These are phyloP conservation scores for Hymenoscyphus linearis DNA, from an alignment of 2,329 filamentous ascomycete species.

Conservation along the genomic window DNA sequence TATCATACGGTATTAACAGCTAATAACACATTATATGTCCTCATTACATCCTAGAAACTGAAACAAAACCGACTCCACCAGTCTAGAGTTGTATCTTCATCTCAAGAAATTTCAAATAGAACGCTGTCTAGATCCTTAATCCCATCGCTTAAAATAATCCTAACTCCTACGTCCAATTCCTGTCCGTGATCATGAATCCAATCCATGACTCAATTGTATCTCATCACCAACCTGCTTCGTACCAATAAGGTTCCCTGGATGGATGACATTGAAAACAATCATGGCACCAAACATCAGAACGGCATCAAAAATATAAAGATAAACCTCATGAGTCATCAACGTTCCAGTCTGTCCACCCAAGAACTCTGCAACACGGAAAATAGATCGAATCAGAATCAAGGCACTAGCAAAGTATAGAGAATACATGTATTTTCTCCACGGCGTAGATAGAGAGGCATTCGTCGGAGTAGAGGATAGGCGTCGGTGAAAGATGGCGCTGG, in stretches of 20 bases:
- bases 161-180: neutral
- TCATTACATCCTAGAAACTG: neutral
- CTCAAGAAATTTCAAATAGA: neutral
- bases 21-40: too few relatives aligned
- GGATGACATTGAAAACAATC: constrained; percentile 33
- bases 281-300: constrained; percentile 38
- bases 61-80: neutral
- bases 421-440: constrained; percentile 34
- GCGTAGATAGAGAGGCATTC: neutral
- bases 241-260: constrained; percentile 31
- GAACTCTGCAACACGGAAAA: constrained; percentile 47
- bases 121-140: neutral
- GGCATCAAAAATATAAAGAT: constrained; percentile 43
- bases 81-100: neutral
- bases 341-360: constrained; percentile 39
- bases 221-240: neutral
- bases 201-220: constrained; percentile 2
- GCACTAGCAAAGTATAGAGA: constrained; percentile 38
- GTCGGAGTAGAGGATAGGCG: constrained; percentile 13
- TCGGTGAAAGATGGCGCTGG: constrained; percentile 16
- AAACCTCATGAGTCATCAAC: constrained; percentile 40
- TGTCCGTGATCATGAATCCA: neutral
- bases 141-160: neutral
- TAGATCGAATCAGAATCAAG: constrained; percentile 43
- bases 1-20: too few relatives aligned